These are phyloP conservation scores for Begonia loranthoides DNA, from an alignment of 306 rosid species.

Conservation along the genomic window DNA sequence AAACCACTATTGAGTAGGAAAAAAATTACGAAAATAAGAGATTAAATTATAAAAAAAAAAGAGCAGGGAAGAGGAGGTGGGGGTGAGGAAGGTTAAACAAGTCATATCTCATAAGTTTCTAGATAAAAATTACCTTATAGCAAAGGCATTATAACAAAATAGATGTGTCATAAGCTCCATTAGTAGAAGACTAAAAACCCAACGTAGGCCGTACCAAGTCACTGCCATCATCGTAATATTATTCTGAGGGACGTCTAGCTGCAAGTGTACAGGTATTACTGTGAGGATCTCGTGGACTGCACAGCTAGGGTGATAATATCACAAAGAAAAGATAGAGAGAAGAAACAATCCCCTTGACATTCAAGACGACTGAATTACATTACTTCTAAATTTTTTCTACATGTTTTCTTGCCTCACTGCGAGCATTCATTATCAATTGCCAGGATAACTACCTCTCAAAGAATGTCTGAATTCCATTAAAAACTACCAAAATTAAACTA, in stretches of 20 bases:
- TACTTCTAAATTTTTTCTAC: no score
- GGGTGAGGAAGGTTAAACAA: background rate
- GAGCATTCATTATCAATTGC: background rate
- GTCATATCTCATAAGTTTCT: conserved; percentile 7
- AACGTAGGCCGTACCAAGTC: conserved; percentile 52
- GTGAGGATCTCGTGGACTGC: no score
- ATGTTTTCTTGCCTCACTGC: background rate
- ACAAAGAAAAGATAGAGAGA: background rate
- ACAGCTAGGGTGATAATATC: background rate
- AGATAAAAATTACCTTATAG: conserved; percentile 50
- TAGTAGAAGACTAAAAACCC: conserved; percentile 60
- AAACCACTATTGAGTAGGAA: conserved; percentile 37
- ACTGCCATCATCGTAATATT: conserved; percentile 34
- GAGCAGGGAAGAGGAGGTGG: background rate
- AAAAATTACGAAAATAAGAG: conserved; percentile 13
- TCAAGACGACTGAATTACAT: no score
- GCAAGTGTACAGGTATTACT: conserved; percentile 17
- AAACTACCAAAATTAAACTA: conserved; percentile 2
- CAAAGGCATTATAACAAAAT: conserved; percentile 77
- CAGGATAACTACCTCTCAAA: no score
- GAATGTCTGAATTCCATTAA: background rate
- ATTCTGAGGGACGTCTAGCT: conserved; percentile 67
- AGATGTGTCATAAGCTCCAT: conserved; percentile 79
- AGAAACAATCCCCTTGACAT: no score
- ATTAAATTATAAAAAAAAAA: background rate